These are phyloP conservation scores for Ophiostoma novo-ulmi DNA, from an alignment of 2,329 filamentous ascomycete genomes.

Conservation along the genomic window DNA sequence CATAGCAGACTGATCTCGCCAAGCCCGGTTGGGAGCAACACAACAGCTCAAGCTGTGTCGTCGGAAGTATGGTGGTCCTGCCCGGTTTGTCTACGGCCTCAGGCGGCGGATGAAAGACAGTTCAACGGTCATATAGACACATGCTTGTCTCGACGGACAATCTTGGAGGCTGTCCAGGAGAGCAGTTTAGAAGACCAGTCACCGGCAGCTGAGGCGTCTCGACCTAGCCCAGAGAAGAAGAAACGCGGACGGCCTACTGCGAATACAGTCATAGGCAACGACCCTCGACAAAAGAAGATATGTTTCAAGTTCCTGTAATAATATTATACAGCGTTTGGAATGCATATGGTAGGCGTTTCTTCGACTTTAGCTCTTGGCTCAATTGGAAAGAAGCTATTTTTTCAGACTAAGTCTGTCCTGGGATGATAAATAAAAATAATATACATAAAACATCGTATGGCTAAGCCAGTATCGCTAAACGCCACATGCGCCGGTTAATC, in stretches of 20 bases:
- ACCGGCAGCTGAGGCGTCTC: not conserved
- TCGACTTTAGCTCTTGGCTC: not conserved
- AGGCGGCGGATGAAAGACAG: conserved; percentile 64
- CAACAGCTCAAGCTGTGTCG: conserved; percentile 29
- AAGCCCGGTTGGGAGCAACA: conserved; percentile 37
- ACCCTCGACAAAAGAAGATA: conserved; percentile 49
- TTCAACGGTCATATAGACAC: conserved; percentile 94
- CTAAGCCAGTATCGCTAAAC: not conserved
- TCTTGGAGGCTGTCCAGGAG: conserved; percentile 71
- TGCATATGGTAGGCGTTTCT: not conserved
- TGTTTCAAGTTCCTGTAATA: conserved; percentile 40
- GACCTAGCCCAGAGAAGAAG: conserved; percentile 17
- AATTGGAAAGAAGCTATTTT: not conserved
- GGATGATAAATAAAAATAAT: not conserved
- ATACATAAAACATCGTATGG: not conserved
- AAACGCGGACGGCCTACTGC: conserved; percentile 36
- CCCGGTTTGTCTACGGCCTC: conserved; percentile 76
- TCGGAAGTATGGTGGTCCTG: conserved; percentile 68
- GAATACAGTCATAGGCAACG: conserved; percentile 28
- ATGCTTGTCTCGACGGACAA: conserved; percentile 80
- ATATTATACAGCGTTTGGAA: not conserved
- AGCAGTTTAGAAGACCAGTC: conserved; percentile 33
- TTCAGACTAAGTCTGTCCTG: not conserved
- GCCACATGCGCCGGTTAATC: not conserved
- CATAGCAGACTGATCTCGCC: conserved; percentile 51